Conservation (phyloP, 805 yeast species). For the Saturnispora kantuleensis region DNA sequence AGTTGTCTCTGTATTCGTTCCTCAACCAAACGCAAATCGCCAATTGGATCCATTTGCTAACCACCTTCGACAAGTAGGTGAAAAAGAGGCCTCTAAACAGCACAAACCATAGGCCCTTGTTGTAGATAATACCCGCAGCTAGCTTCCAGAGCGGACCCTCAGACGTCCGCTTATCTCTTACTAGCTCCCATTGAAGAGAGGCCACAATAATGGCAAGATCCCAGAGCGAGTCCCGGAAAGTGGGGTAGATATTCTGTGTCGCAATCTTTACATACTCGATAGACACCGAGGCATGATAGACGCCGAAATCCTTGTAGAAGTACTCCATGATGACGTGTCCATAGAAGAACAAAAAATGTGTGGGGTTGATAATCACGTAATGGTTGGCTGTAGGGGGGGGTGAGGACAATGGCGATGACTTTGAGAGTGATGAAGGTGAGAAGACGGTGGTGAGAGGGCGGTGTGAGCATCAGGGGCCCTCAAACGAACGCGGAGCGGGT, state of each 20-base stretch:
- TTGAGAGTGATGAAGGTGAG: no score
- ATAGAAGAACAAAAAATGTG: no score
- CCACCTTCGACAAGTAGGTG: background rate
- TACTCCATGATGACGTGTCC: background rate
- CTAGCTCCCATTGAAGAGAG: background rate
- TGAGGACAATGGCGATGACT: no score
- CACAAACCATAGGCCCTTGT: background rate
- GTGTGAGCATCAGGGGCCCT: no score
- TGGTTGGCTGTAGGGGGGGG: no score
- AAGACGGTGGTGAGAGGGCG: no score
- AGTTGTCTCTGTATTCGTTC: no score
- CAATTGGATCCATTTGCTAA: background rate
- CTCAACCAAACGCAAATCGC: background rate
- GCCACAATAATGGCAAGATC: background rate
- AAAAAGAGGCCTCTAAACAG: background rate
- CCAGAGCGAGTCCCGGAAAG: background rate
- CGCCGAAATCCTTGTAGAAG: background rate
- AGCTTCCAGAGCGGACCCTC: background rate
- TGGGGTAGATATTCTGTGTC: background rate
- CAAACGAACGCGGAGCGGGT: no score
- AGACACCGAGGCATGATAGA: background rate
- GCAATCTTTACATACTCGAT: background rate
- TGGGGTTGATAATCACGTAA: no score
- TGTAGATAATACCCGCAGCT: background rate
- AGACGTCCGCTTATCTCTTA: background rate